phyloP scores from a whole-genome alignment of 805 yeast genomes.

The Myxozyma neotropica region DNA sequence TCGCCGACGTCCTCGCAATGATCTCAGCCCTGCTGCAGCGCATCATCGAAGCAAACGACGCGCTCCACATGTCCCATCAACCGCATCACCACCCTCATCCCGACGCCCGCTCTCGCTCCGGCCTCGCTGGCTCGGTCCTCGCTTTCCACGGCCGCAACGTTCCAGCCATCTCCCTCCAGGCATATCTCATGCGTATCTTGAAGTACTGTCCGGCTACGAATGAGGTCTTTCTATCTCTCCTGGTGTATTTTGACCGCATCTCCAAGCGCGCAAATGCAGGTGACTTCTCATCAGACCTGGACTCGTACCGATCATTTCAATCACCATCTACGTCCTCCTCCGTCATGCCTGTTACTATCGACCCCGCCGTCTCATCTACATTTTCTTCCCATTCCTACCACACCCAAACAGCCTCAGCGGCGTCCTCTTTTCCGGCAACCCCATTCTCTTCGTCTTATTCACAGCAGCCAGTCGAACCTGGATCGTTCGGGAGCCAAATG shows the following conservation, averaged over 20 bases:
- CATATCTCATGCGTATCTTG: conserved; percentile 84
- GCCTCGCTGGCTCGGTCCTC: conserved; percentile 47
- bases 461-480: conserved; percentile 10
- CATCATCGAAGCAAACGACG: conserved; percentile 88
- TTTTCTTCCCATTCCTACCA: not conserved
- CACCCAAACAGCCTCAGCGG: not conserved
- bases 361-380: not conserved
- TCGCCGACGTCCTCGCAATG: conserved; percentile 79
- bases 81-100: conserved; percentile 29
- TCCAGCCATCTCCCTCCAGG: conserved; percentile 91
- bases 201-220: conserved; percentile 99
- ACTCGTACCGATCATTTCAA: not conserved
- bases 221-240: conserved; percentile 85
- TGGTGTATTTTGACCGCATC: conserved; percentile 93
- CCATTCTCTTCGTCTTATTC: conserved; percentile 7
- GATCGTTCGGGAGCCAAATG: conserved; percentile 5
- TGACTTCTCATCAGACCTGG: conserved; percentile 4
- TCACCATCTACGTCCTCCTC: not conserved
- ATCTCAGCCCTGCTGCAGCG: conserved; percentile 80
- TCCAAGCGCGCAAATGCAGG: conserved; percentile 71
- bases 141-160: conserved; percentile 96
- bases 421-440: conserved; percentile 6
- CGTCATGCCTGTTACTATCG: conserved; percentile 1
- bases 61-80: conserved; percentile 57
- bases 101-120: conserved; percentile 15